A percentile compares a stretch with the other conserved stretches of the same genome.
These are phyloP conservation scores for Cladosporium sphaerospermum DNA, from an alignment of 2,329 filamentous ascomycete genomes.

Conservation along the genomic window DNA sequence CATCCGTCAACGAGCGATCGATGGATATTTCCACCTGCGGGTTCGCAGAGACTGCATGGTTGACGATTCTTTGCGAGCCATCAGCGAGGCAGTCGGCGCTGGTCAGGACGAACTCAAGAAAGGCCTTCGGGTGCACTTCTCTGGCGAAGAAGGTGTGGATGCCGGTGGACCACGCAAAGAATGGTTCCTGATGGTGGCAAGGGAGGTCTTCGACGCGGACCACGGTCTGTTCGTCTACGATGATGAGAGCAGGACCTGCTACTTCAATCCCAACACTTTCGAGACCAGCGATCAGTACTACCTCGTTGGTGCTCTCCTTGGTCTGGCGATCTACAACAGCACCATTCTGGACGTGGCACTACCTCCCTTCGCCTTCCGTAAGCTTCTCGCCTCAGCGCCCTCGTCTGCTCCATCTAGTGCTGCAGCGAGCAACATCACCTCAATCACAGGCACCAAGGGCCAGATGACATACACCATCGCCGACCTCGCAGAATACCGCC, in stretches of 20 bases:
- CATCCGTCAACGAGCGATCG: conserved; percentile 64
- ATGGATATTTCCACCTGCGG: conserved; percentile 64
- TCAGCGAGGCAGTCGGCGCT: conserved; percentile 77
- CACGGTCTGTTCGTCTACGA: conserved; percentile 92
- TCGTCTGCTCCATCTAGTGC: conserved; percentile 49
- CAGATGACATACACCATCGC: conserved; percentile 68
- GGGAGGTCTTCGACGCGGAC: conserved; percentile 85
- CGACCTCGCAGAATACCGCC: conserved; percentile 77
- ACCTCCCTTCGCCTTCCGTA: conserved; percentile 83
- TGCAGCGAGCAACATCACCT: conserved; percentile 45
- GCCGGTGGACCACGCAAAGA: conserved; percentile 86
- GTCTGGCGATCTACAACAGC: conserved; percentile 89
- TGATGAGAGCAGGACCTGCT: conserved; percentile 83
- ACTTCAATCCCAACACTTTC: conserved; percentile 86
- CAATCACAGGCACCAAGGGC: conserved; percentile 27
- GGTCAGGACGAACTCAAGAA: conserved; percentile 86
- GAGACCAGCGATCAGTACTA: conserved; percentile 91
- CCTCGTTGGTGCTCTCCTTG: conserved; percentile 78
- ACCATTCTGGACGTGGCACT: conserved; percentile 85
- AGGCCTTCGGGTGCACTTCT: conserved; percentile 75
- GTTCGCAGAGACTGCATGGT: conserved; percentile 80
- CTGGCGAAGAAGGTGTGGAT: conserved; percentile 85
- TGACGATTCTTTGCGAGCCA: conserved; percentile 77
- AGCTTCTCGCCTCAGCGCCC: conserved; percentile 74
- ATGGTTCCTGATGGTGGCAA: conserved; percentile 83